Base-by-base conservation (phyloP, 2,329 filamentous ascomycete species). In the Sordariomycetes sp. region DNA sequence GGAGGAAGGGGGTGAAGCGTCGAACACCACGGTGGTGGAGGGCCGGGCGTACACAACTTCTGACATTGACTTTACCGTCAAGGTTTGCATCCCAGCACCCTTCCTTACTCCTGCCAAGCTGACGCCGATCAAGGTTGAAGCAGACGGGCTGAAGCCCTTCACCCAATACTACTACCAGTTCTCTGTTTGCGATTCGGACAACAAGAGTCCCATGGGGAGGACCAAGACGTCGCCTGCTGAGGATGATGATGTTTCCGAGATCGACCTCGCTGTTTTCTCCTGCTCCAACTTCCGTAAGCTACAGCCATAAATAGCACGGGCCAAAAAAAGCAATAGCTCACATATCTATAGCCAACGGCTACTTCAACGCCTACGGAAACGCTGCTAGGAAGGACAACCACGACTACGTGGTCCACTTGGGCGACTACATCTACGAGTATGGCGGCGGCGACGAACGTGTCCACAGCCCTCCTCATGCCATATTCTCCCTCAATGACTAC, bases 81-180 rank as follows among this genome's bases (percentile, higher is more conserved):
- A 42, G 36, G 36, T n/a, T 42, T 42, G 36, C 15, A 13, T 10
- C 3, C 36, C 36, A 42, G 15, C 12, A 42, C 12, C 5, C 12
- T 4, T 42, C 15, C 15, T n/a, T 4, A 12, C 36, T 13, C 3
- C 36, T 15, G 17, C 3, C 3, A 3, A n/a, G 39, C 25, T 15
- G 24, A 17, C 56, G 84, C 10, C 25, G 4, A 10, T 55, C 6
- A 2, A 58, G 76, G 79, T 88, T 15, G 85, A 89, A 67, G 86
- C 85, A 1, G 76, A 69, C 54, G 76, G 78, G 15, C 66, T 89
- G 48, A 70, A 78, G 55, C 75, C 85, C 0, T 86, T 81, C 63
- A 88, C 83, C 0, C 75, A 73, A 2, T 88, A 89, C 67, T 85
- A 65, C 63, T 88, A 88, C 63, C 85, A 86, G 63, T 90, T 89